Conservation (phyloP, 176 grass and related monocot species). For the Ananas comosus region DNA sequence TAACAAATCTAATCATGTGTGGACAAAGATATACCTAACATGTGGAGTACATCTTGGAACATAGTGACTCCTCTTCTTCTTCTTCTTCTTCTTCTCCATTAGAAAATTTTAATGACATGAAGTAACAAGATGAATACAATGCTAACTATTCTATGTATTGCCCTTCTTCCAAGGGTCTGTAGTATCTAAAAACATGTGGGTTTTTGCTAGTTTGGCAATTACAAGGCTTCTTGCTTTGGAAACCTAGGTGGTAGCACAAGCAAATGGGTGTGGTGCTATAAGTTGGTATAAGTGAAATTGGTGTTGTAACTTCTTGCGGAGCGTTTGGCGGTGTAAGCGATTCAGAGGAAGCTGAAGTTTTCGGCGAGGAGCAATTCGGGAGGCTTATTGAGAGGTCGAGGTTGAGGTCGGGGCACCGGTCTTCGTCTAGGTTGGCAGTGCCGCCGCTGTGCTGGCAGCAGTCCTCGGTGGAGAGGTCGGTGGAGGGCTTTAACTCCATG, state of each 20-base stretch:
- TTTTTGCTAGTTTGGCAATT: constrained; percentile 33
- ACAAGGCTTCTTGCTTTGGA: constrained; percentile 43
- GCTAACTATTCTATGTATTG: constrained; percentile 39
- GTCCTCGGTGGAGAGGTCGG: neutral
- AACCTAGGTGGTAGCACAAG: constrained; percentile 68
- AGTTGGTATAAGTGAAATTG: constrained; percentile 14
- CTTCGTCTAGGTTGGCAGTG: constrained; percentile 35
- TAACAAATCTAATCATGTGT: neutral
- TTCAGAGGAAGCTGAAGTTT: constrained; percentile 27
- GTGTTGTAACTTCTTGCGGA: constrained; percentile 25
- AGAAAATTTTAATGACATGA: neutral
- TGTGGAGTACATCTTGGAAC: no score
- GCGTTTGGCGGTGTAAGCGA: neutral
- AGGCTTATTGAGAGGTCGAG: constrained; percentile 66
- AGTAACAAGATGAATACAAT: neutral
- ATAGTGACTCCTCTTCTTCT: no score
- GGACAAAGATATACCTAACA: neutral
- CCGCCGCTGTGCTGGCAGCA: constrained; percentile 45
- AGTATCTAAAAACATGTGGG: constrained; percentile 33
- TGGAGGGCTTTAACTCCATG: neutral
- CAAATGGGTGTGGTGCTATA: constrained; percentile 28
- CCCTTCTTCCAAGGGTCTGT: constrained; percentile 57
- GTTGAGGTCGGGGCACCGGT: constrained; percentile 80
- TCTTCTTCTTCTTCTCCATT: neutral
- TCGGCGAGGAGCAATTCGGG: constrained; percentile 40